phyloP scores from a whole-genome alignment of 2,329 filamentous ascomycete genomes.

The Microdochium trichocladiopsis region DNA sequence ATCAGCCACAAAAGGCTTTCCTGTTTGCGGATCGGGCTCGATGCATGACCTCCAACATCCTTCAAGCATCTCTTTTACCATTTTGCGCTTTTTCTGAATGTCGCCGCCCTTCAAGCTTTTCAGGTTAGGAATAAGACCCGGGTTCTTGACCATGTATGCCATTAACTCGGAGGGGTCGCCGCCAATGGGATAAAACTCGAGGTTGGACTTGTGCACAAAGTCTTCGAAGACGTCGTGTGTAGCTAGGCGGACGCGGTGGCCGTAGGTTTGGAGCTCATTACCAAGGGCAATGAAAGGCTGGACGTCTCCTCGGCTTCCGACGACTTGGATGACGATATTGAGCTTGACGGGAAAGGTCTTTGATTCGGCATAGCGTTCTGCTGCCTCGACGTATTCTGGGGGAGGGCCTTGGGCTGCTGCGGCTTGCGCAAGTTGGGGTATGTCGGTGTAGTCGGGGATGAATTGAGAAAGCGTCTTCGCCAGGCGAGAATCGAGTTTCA shows the following conservation, averaged over 20 bases:
- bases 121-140: constrained; percentile 76
- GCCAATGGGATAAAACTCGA: constrained; percentile 34
- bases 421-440: neutral
- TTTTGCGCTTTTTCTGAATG: constrained; percentile 55
- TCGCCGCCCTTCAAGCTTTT: constrained; percentile 72
- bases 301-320: constrained; percentile 27
- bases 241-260: constrained; percentile 35
- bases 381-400: neutral
- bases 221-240: constrained; percentile 31
- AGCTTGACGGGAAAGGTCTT: constrained; percentile 1
- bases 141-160: constrained; percentile 78
- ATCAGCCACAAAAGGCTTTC: constrained; percentile 72
- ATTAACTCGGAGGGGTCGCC: constrained; percentile 23
- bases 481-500: neutral
- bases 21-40: constrained; percentile 45
- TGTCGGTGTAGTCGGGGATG: neutral
- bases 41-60: constrained; percentile 85
- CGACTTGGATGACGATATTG: constrained; percentile 9
- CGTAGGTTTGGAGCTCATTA: constrained; percentile 28
- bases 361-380: neutral
- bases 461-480: neutral
- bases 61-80: constrained; percentile 71
- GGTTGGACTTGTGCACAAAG: constrained; percentile 25
- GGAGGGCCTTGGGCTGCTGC: neutral
- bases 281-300: constrained; percentile 42